phyloP scores from a whole-genome alignment of 768 basidiomycete genomes.

The Boletus patriciae region DNA sequence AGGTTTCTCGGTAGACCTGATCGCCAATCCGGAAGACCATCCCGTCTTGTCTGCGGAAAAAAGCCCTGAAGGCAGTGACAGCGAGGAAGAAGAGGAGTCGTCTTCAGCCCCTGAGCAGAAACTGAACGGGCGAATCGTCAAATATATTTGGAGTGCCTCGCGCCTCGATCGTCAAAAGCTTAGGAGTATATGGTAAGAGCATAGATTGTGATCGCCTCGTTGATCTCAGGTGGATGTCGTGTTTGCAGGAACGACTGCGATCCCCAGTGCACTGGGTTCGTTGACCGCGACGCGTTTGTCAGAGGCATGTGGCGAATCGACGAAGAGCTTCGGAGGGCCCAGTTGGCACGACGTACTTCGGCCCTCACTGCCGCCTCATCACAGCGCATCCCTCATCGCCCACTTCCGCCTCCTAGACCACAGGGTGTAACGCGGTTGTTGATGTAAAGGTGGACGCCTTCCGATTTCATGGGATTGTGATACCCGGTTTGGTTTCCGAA shows the following conservation, averaged over 20 bases:
- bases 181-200: slow-evolving; percentile 63
- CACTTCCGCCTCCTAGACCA: slow-evolving; percentile 22
- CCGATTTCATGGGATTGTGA: slow-evolving; percentile 4
- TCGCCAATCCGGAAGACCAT: slow-evolving; percentile 45
- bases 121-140: slow-evolving; percentile 57
- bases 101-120: slow-evolving; percentile 41
- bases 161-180: slow-evolving; percentile 53
- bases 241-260: slow-evolving; percentile 69
- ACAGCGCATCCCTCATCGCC: slow-evolving; percentile 36
- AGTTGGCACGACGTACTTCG: slow-evolving; percentile 37
- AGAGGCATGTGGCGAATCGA: slow-evolving; percentile 87
- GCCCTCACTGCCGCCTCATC: slow-evolving; percentile 35
- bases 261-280: slow-evolving; percentile 48
- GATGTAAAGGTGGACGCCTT: slow-evolving; percentile 2
- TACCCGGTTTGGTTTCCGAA: slow-evolving; percentile 19
- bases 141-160: slow-evolving; percentile 62
- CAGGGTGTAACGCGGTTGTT: slow-evolving; percentile 11
- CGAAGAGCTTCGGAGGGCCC: slow-evolving; percentile 70
- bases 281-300: slow-evolving; percentile 66
- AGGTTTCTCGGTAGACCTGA: slow-evolving; percentile 66
- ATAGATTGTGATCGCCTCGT: background rate
- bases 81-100: slow-evolving; percentile 31
- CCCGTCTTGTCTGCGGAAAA: slow-evolving; percentile 12
- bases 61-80: slow-evolving; percentile 11
- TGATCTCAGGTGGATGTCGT: background rate